Conservation (phyloP, 495 filamentous ascomycete genomes). For the Sordaria brevicollis region DNA sequence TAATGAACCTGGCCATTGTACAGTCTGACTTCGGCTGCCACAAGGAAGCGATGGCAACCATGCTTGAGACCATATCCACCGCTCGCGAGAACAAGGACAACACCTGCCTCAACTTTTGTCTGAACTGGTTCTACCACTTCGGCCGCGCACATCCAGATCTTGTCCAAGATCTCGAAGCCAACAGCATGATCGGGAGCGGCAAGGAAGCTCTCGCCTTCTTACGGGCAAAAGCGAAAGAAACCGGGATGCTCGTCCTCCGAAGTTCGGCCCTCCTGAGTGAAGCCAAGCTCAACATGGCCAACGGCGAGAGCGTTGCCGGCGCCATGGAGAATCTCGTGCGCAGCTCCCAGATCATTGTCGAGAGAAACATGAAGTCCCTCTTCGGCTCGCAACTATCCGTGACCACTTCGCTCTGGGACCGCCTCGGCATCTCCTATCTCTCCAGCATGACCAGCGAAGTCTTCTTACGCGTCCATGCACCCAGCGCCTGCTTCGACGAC, state of each 20-base stretch:
- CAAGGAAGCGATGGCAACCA: slow-evolving; percentile 80
- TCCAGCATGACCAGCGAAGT: slow-evolving; percentile 61
- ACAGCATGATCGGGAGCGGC: slow-evolving; percentile 64
- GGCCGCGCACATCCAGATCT: slow-evolving; percentile 72
- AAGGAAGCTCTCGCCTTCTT: slow-evolving; percentile 76
- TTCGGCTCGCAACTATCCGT: slow-evolving; percentile 65
- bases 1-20: slow-evolving; percentile 87
- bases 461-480: slow-evolving; percentile 63
- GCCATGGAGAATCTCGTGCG: slow-evolving; percentile 71
- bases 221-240: slow-evolving; percentile 79
- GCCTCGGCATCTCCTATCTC: slow-evolving; percentile 61
- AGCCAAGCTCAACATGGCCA: slow-evolving; percentile 60
- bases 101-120: slow-evolving; percentile 84
- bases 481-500: slow-evolving; percentile 62
- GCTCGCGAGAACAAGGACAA: slow-evolving; percentile 88
- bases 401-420: slow-evolving; percentile 59
- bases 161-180: slow-evolving; percentile 57
- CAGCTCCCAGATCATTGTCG: slow-evolving; percentile 71
- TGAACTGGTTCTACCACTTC: slow-evolving; percentile 98
- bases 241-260: slow-evolving; percentile 77
- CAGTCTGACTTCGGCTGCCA: slow-evolving; percentile 94
- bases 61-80: slow-evolving; percentile 85
- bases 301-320: slow-evolving; percentile 71
- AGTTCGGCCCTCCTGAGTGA: slow-evolving; percentile 81
- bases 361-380: slow-evolving; percentile 60